Evolutionary conservation across 305 asterid species (phyloP), one percentile per base, ranked within the genome.

Genomic region (Fraxinus ornus): DNA sequence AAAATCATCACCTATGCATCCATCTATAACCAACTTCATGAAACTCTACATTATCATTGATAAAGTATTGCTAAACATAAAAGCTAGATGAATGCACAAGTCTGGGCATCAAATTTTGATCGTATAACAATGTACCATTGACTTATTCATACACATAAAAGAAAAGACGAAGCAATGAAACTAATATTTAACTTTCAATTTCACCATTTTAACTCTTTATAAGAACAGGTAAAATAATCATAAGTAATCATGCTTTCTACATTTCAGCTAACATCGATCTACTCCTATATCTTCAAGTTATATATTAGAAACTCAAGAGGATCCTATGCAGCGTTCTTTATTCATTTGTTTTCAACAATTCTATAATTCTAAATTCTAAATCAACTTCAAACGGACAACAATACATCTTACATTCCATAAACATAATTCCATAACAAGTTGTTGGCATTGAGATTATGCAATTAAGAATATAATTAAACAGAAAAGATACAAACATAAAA

Each of bases 161-260:
- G 2, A 81, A 71, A 70, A 44, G 22, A 78, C 66, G 71, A 8
- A 84, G 81, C 44, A 62, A 81, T 13, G 30, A 64, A 15, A 39
- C 79, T 12, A 55, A 15, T 77, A 49, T 75, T 71, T 22, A 49
- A 33, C 75, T 47, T 39, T 66, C 28, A 24, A 66, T 66, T 66
- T 66, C 36, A 24, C 36, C 72, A 24, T 66, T 26, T 21, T 66
- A 66, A 26, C 32, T 66, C 74, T 33, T 22, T 66, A 9, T 22
- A 66, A 26, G 36, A 66, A 26, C 28, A 26, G 6, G 74, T 22
- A 26, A 66, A 66, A 21, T 21, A 21, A 62, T 22, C 71, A 62
- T 62, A 62, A 21, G 17, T 21, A 62, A 7, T 24, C 71, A 62
- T 13, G 60, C 1, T 62, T 62, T 6, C 13, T 22, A 39, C 8